Evolutionary conservation across 352 stramenopile genomes (phyloP), one percentile per base, ranked within the genome.

Genomic region (Phytophthora agathidicida): DNA sequence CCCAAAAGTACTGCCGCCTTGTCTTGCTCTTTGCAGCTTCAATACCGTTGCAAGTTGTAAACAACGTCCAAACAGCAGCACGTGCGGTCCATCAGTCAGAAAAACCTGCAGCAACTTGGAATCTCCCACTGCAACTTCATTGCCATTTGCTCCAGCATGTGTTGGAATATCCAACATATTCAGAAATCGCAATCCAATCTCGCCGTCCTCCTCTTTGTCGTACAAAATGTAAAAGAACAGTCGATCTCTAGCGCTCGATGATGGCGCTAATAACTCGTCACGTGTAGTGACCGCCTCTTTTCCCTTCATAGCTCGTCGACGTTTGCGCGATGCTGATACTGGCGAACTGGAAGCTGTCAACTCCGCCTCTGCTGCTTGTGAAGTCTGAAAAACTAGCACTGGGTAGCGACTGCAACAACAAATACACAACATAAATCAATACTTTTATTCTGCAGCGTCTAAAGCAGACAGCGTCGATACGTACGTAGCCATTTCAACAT

Each of bases 401-500:
- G 68, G 54, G 26, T 71, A 71, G 16, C 37, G 50, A 42, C 68
- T 77, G 41, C 24, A 59, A 19, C 5, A 39, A 41, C 7, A 39
- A 27, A 47, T n/a, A 2, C 35, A 13, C 6, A 33, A 17, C 13
- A 26, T 28, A 1, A 27, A 44, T 19, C n/a, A 39, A 19, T 11
- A 51, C n/a, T 41, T 17, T 63, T 39, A 41, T 24, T 16, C n/a
- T n/a, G 3, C 9, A 41, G 22, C 10, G 23, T n/a, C 23, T 33
- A 28, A 11, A 41, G 16, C 14, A 24, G n/a, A 39, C 33, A 31
- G n/a, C 16, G 17, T 38, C 20, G 13, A 38, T n/a, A 75, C 66
- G 47, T 58, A 87, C 77, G 51, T 67, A 39, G 69, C 74, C n/a
- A 83, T 46, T 5, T 65, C 35, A 1, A 47, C 33, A 39, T 81